phyloP scores from a whole-genome alignment of 129 eudicot genomes.

The sunflower (Helianthus annuus) region DNA sequence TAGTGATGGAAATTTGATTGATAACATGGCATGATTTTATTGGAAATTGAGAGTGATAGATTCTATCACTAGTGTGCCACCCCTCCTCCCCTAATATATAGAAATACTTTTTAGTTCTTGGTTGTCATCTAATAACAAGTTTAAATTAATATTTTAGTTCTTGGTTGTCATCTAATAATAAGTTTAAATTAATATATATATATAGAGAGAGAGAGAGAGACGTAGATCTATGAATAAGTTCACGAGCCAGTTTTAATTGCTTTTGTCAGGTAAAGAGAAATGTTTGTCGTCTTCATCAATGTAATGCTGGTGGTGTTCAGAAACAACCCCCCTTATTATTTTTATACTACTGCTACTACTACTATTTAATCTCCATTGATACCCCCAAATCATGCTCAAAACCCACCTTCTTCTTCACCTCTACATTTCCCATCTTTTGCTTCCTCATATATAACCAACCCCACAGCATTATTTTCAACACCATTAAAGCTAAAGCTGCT shows the following conservation, averaged over 20 bases:
- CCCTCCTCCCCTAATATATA: too few relatives aligned
- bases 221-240: slow-evolving; percentile 1
- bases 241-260: slow-evolving; percentile 8
- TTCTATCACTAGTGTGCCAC: too few relatives aligned
- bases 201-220: background rate
- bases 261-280: slow-evolving; percentile 33
- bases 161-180: too few relatives aligned
- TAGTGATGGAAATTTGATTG: too few relatives aligned
- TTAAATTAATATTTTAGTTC: too few relatives aligned
- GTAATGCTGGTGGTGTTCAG: slow-evolving; percentile 4
- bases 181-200: too few relatives aligned
- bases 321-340: slow-evolving; percentile 1
- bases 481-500: background rate
- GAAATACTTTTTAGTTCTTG: too few relatives aligned
- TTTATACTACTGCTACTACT: background rate
- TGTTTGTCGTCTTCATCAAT: slow-evolving; percentile 45
- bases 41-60: too few relatives aligned
- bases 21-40: too few relatives aligned
- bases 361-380: slow-evolving; percentile 16
- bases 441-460: slow-evolving; percentile 4
- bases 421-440: background rate
- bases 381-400: slow-evolving; percentile 26
- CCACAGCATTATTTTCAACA: slow-evolving; percentile 3
- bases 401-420: slow-evolving; percentile 6
- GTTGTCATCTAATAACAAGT: too few relatives aligned